These are phyloP conservation scores for Primulina tabacum DNA, from an alignment of 257 asterid species.

Conservation along the genomic window DNA sequence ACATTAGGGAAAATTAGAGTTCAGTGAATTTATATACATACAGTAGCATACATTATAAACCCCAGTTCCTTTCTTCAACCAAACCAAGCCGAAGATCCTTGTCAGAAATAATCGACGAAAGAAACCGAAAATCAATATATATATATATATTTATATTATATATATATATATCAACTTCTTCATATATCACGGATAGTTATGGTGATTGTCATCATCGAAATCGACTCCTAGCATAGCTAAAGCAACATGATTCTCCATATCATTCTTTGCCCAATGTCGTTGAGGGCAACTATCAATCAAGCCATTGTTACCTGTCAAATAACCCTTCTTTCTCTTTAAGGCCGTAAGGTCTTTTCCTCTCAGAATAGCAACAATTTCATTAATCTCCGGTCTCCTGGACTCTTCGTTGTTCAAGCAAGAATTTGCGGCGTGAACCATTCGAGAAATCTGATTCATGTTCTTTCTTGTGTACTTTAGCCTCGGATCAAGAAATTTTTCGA, in stretches of 20 bases:
- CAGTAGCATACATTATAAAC: too few relatives aligned
- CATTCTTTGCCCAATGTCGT: conserved; percentile 56
- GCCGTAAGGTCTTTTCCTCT: conserved; percentile 43
- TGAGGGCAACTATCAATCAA: conserved; percentile 38
- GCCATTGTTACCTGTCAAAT: conserved; percentile 27
- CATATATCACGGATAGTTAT: conserved; percentile 42
- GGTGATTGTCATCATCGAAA: conserved; percentile 57
- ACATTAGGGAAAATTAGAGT: too few relatives aligned
- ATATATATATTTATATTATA: too few relatives aligned
- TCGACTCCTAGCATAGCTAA: conserved; percentile 95
- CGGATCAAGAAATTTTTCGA: conserved; percentile 53
- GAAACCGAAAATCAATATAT: too few relatives aligned
- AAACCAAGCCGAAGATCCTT: background rate
- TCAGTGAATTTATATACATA: too few relatives aligned
- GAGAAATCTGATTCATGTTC: conserved; percentile 35
- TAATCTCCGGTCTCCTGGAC: conserved; percentile 58
- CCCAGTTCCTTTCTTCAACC: too few relatives aligned
- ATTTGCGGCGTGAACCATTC: conserved; percentile 62
- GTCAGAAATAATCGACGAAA: too few relatives aligned
- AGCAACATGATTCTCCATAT: conserved; percentile 75
- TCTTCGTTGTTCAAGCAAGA: conserved; percentile 62
- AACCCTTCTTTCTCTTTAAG: conserved; percentile 37
- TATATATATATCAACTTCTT: too few relatives aligned
- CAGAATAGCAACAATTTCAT: conserved; percentile 46
- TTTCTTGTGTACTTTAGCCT: conserved; percentile 35